Conservation (phyloP, 371 early-diverging fungal genomes). For the Batrachochytrium dendrobatidis region DNA sequence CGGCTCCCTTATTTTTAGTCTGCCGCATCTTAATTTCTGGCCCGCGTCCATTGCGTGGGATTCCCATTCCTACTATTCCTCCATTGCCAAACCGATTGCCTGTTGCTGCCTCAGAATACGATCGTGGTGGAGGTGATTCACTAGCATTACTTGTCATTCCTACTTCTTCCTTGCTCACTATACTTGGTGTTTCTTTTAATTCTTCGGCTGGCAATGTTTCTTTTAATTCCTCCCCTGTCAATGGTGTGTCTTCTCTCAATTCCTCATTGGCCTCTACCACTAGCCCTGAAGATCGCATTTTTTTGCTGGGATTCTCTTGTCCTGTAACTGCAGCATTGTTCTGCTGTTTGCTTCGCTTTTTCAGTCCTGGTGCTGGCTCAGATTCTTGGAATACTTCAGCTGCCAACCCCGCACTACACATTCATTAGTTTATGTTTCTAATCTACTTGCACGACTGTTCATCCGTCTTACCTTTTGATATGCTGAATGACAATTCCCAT, state of each 20-base stretch:
- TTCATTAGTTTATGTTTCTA: not conserved
- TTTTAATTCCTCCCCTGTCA: not conserved
- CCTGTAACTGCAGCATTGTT: not conserved
- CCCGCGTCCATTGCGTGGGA: not conserved
- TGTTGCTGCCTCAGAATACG: slow-evolving; percentile 3
- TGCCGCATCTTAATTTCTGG: not conserved
- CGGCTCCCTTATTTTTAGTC: too few relatives aligned
- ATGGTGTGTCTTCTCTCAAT: not conserved
- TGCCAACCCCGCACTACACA: not conserved
- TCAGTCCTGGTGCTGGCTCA: slow-evolving; percentile 7
- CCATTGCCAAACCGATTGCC: slow-evolving; percentile 3
- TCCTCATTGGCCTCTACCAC: not conserved
- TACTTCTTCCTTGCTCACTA: not conserved
- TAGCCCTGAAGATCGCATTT: not conserved
- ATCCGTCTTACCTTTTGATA: slow-evolving; percentile 57
- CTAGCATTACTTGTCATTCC: not conserved
- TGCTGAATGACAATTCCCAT: slow-evolving; percentile 68
- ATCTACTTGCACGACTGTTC: not conserved
- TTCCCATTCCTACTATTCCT: not conserved
- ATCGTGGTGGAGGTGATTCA: not conserved
- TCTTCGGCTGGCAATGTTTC: not conserved
- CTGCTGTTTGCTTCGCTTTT: slow-evolving; percentile 6
- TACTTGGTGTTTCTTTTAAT: not conserved
- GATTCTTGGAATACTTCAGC: slow-evolving; percentile 5
- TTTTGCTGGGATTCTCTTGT: not conserved